Conservation (phyloP, 2,329 filamentous ascomycete genomes). For the Fusarium acutatum region DNA sequence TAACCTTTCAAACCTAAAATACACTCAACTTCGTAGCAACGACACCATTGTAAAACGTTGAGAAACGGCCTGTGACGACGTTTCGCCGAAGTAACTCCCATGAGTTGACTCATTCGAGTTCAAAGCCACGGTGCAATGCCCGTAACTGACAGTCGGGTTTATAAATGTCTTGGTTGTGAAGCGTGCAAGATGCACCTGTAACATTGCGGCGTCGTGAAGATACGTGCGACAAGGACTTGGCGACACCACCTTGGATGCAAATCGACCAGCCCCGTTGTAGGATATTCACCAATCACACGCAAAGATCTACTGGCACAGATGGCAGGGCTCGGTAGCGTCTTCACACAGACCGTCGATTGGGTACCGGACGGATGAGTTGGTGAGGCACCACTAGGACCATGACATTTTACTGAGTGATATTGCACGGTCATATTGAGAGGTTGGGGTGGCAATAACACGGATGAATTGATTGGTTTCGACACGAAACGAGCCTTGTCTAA, state of each 20-base stretch:
- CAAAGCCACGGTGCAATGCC: background rate
- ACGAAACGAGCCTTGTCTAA: conserved; percentile 1
- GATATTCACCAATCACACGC: conserved; percentile 17
- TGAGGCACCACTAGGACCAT: conserved; percentile 9
- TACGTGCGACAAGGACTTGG: conserved; percentile 27
- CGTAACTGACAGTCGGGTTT: background rate
- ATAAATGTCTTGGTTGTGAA: background rate
- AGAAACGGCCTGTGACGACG: background rate
- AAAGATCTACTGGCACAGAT: conserved; percentile 1
- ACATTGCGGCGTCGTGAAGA: conserved; percentile 28
- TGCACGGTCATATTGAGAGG: conserved; percentile 18
- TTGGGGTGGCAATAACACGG: conserved; percentile 24
- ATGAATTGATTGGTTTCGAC: conserved; percentile 1
- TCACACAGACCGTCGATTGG: conserved; percentile 31
- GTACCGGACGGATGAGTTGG: conserved; percentile 20
- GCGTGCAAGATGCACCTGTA: conserved; percentile 12
- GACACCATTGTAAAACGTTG: background rate
- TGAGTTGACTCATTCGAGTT: background rate
- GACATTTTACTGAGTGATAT: conserved; percentile 10
- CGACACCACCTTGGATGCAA: conserved; percentile 23
- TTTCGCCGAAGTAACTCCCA: background rate
- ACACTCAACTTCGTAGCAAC: background rate
- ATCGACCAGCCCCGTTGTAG: background rate
- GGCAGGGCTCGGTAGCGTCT: conserved; percentile 23
- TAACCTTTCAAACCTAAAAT: conserved; percentile 25